Base-by-base conservation (phyloP, 352 stramenopile species). In the Pseudoperonospora humuli region DNA sequence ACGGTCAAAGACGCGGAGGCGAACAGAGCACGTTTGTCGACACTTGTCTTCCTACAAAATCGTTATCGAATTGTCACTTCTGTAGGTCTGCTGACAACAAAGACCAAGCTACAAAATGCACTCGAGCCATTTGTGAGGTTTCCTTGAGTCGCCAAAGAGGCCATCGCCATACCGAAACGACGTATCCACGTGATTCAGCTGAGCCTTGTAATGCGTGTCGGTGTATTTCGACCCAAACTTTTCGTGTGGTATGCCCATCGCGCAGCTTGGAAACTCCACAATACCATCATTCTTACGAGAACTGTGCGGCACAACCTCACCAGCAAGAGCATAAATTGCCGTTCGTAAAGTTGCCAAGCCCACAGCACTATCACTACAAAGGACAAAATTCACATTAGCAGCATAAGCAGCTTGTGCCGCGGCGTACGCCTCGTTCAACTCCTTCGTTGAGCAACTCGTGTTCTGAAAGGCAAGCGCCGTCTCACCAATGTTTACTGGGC, bases 81-180 rank as follows among this genome's bases (percentile, higher is more conserved):
- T n/a, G n/a, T n/a, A n/a, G n/a, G n/a, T n/a, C n/a, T n/a, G n/a
- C n/a, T n/a, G n/a, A n/a, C n/a, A n/a, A n/a, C n/a, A n/a, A n/a
- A n/a, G n/a, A n/a, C n/a, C n/a, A n/a, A 44, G 17, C 21, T 73
- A 80, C 26, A 85, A 41, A 7, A 76, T 36, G 35, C 75, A 86
- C 41, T 84, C 67, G 35, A 86, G 77, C 75, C 75, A 86, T 41
- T 83, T 84, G 19, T 80, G 27, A 0, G 75, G 75, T 48, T 79
- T 86, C 45, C 76, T 66, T 10, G 55, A 33, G 11, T 68, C 49
- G 29, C 63, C 54, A 26, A 77, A 71, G 26, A 77, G 45, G 3
- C 61, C 64, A 44, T 86, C 75, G 5, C 71, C 71, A 45, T 81
- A 66, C 34, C 58, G 66, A 52, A 84, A 81, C 8, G 67, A 59